Base-by-base conservation (phyloP, 1,139 yeast species). In the Yamadazyma songkhlaensis region DNA sequence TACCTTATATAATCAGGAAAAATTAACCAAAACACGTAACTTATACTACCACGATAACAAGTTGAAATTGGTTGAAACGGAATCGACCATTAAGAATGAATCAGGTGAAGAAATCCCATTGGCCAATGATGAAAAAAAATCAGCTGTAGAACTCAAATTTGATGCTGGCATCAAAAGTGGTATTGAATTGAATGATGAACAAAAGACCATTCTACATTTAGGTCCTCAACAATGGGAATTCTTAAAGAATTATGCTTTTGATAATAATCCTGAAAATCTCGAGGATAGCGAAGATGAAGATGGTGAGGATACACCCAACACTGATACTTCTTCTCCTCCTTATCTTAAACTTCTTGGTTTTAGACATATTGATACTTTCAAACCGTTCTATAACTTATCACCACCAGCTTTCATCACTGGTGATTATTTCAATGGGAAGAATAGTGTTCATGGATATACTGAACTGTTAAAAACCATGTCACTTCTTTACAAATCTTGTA, bases 401-500 rank as follows among this genome's bases (percentile, higher is more conserved):
- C 72, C 79, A 2, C 74, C 95, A 0, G 54, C 72, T 3, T 84
- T 89, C 48, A 59, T 92, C 1, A 66, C 74, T 9, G 77, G 75
- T 1, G 72, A 70, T 27, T 37, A 58, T 32, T 46, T 47, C 21
- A 57, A 70, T 42, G 75, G 74, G 1, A 34, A 52, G 3, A 43
- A 55, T 1, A 48, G 46, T 3, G 61, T 59, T 6, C 60, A 63
- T 3, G 74, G 74, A 0, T 77, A 66, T 44, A 60, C 69, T 13
- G 85, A 90, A 12, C 86, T 96, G 0, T 66, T 72, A 15, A 62
- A 77, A 26, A 82, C 94, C 0, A 77, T 89, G 52, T 70, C 85
- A 1, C 73, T 90, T 0, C 62, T 92, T 7, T 85, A 79, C 52
- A 79, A 77, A 37, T 72, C 83, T 2, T 64, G 94, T 59, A 53